Evolutionary conservation across 2,329 filamentous ascomycete species (phyloP), one percentile per base, ranked within the genome.

Genomic region (Elsinoe fawcettii): DNA sequence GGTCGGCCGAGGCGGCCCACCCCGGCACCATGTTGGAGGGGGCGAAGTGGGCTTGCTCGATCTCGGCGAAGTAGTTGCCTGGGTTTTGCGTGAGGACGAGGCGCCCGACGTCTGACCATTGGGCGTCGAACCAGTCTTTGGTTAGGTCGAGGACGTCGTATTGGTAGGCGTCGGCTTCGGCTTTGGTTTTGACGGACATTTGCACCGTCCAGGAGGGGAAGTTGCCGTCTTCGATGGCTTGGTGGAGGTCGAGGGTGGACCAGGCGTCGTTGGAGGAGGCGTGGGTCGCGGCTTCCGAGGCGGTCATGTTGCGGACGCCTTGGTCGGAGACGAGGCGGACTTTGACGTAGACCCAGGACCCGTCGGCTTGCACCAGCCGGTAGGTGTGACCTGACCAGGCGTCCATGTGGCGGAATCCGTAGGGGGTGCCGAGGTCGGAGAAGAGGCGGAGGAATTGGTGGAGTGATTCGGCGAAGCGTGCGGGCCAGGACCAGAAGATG

Each of bases 11-110:
- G 0, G 82, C 78, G 55, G 79, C 82, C 47, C 84, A 75, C 1
- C 85, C 85, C 0, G 83, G 83, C 0, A 86, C 81, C 66, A 87
- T 72, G 59, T 80, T 82, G 0, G 79, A 80, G 0, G 85, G 84
- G 0, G 80, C 82, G 64, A 87, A 88, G 0, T 82, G 80, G 0
- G 81, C 79, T 69, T 87, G 83, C 67, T 88, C 84, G 47, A 86
- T 80, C 65, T 89, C 85, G 47, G 79, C 76, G 64, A 87, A 86
- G 73, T 86, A 87, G 70, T 88, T 87, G 56, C 79, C 70, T 1
- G 77, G 74, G 32, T 53, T 53, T 66, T 67, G 62, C 51, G 44
- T 59, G 18, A 55, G 30, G 18, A 54, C 39, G 2, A 55, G n/a
- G 1, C 16, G 8, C 6, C 53, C 53, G 20, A 55, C 25, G 22